Base-by-base conservation (phyloP, 2,329 filamentous ascomycete species). In the Xylariaceae sp. region DNA sequence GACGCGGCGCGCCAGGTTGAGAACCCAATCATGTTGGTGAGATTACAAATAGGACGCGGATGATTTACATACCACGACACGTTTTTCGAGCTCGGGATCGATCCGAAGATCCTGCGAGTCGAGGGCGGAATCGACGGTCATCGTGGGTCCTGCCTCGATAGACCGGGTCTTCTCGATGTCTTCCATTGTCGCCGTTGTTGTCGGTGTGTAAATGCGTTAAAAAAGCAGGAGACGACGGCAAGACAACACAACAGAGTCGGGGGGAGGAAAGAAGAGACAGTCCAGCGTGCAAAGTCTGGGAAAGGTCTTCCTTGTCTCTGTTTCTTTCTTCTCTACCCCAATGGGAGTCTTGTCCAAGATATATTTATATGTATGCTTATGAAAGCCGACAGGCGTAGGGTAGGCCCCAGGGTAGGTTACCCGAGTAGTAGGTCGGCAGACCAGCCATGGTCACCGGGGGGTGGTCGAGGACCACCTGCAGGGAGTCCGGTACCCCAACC, bases 11-110 rank as follows among this genome's bases (percentile, higher is more conserved):
- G 11, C 4, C 37, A 42, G 8, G 37, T 10, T 42, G 8, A 42
- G 23, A 30, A 30, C 23, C 23, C 23, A 30, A 30, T 30, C 23
- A 30, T 5, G 23, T 30, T 30, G 23, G 2, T 30, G 23, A 30
- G 23, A 30, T 30, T 30, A 30, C 23, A 30, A 30, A 30, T 30
- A 4, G 23, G 23, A 30, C 23, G 4, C 23, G 23, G 23, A 5
- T 30, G 23, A 30, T 30, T 30, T 30, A 30, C 61, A 56, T 62
- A 62, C 58, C 51, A 63, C 61, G 10, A 63, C 61, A 9, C 61
- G 56, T 45, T 23, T 61, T 42, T 63, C 61, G 3, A 61, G 51
- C 17, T 37, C 53, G 11, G 53, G 48, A n/a, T 63, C 61, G 11
- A 63, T 63, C 7, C 34, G 48, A n/a, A 61, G 53, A 23, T 47